Base-by-base conservation (phyloP, 164 flowering plant genomes). In the Taxillus chinensis region DNA sequence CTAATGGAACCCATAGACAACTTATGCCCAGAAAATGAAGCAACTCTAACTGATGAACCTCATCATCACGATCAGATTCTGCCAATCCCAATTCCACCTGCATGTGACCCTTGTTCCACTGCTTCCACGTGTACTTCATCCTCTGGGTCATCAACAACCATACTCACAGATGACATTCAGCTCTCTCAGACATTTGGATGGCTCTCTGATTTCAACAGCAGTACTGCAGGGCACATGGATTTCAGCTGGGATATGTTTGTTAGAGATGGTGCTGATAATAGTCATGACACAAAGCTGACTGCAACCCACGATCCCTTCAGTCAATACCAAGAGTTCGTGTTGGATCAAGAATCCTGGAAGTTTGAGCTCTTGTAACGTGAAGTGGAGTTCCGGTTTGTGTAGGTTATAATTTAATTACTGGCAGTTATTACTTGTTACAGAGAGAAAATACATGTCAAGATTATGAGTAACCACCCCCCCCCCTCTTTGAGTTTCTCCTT, bases 1-100 rank as follows among this genome's bases (percentile, higher is more conserved):
- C 15, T 63, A 61, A 57, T 62, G 53, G 72, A 70, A 68, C 38
- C 60, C 8, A 66, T 61, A 37, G 60, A 68, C 63, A 68, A 73
- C 10, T 85, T 83, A 64, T 75, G 85, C 74, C 76, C 77, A 8
- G 90, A 27, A 27, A 27, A 87, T 64, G 95, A 87, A 62, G 83
- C 85, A 45, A 90, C 90, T 8, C 37, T 85, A 39, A 73, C 82
- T 61, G 70, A 85, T 61, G 70, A 85, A 49, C 86, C 89, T 0
- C 73, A n/a, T n/a, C n/a, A n/a, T n/a, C n/a, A 83, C 73, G 88
- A 27, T 27, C 27, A 85, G 59, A 83, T 83, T 27, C 79, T 8
- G 66, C 62, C 56, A 62, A 61, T 27, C 55, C 75, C 27, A 54
- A 74, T 13, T 73, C 84, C 5, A 63, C 76, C 16, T 56, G 70